Base-by-base conservation (phyloP, 1,284 basidiomycete genomes). In the Rhodotorula sp. region DNA sequence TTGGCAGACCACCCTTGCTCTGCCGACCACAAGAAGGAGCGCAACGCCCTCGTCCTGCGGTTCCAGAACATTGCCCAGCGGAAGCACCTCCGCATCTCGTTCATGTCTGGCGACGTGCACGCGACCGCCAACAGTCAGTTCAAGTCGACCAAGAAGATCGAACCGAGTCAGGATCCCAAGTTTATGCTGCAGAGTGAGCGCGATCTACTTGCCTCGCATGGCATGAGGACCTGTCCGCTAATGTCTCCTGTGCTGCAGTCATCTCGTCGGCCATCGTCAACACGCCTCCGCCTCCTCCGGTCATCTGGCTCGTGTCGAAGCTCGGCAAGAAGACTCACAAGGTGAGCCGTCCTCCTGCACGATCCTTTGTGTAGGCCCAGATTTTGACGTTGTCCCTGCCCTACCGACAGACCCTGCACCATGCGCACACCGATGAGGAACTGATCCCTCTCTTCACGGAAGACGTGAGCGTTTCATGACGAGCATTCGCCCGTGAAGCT, bases 61-160 rank as follows among this genome's bases (percentile, higher is more conserved):
- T 84, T 92, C 70, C 93, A 96, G 80, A 82, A 85, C 43, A 84
- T 91, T 70, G 90, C 93, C 0, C 81, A 82, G 59, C 81, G 82
- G 60, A 87, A 87, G 79, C 84, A 86, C 31, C 81, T 90, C 31
- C 87, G 94, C 34, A 85, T 97, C 26, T 87, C 89, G 0, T 93
- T 94, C 82, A 78, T 97, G n/a, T 90, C 89, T 0, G 94, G 94
- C 4, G 93, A 97, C 79, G 93, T 97, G 31, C 93, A 97, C 79
- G 91, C 91, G 75, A 90, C 90, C 0, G 90, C 91, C 0, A 91
- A 94, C 1, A 57, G 43, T 23, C 69, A 71, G 67, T 74, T 72
- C 75, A 76, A 68, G 73, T 79, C 79, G 43, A 88, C 86, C 78
- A 86, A 85, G 49, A 76, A 78, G 48, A 74, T 80, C n/a, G 70